These are phyloP conservation scores for Didymellaceae sp. DNA, from an alignment of 2,329 filamentous ascomycete genomes.

Conservation along the genomic window DNA sequence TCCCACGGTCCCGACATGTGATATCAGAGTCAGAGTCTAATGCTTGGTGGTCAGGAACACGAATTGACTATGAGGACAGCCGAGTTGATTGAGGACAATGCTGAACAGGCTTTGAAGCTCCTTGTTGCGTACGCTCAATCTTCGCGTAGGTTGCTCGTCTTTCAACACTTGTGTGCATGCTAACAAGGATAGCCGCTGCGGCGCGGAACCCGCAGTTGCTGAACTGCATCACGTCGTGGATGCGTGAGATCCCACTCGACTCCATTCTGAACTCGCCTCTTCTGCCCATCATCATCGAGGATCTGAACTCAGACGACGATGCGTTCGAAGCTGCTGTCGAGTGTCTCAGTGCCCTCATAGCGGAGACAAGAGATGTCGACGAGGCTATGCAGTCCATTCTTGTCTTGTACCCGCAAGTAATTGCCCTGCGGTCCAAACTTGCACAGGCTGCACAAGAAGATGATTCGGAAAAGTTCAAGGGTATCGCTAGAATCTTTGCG, in stretches of 20 bases:
- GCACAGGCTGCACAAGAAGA: conserved; percentile 76
- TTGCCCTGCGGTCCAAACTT: conserved; percentile 79
- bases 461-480: conserved; percentile 85
- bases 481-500: conserved; percentile 86
- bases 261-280: conserved; percentile 86
- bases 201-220: conserved; percentile 88
- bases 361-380: conserved; percentile 92
- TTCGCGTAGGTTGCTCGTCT: conserved; percentile 70
- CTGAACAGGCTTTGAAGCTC: conserved; percentile 82
- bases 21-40: conserved; percentile 52
- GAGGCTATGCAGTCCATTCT: conserved; percentile 85
- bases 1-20: conserved; percentile 42
- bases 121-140: conserved; percentile 91
- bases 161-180: neutral
- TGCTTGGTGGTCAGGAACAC: conserved; percentile 75
- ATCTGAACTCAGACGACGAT: conserved; percentile 75
- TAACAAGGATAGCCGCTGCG: conserved; percentile 62
- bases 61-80: conserved; percentile 84
- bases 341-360: conserved; percentile 88
- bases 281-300: conserved; percentile 79
- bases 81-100: conserved; percentile 90
- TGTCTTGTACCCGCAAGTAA: conserved; percentile 78
- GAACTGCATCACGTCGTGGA: conserved; percentile 96
- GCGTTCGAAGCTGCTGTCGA: conserved; percentile 90
- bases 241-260: conserved; percentile 85